Percentiles rank a stretch among this genome's conserved stretches.
These are phyloP conservation scores for Mycena vitilis DNA, from an alignment of 768 basidiomycete genomes.

Conservation along the genomic window DNA sequence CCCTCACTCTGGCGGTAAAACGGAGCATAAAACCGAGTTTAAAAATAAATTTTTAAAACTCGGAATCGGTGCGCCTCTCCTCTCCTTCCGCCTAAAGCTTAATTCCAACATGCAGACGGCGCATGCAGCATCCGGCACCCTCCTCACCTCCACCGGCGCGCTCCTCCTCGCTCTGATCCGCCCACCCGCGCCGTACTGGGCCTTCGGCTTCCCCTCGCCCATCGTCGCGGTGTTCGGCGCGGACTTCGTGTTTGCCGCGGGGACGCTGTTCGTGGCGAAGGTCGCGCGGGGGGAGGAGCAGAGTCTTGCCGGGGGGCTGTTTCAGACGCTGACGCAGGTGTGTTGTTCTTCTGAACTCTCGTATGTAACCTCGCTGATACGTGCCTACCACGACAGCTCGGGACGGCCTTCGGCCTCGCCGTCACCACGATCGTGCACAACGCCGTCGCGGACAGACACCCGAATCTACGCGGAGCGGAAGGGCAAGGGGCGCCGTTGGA, in stretches of 20 bases:
- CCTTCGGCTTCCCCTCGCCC: constrained; percentile 78
- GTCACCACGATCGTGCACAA: constrained; percentile 60
- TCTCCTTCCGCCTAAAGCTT: too few relatives aligned
- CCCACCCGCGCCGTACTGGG: constrained; percentile 71
- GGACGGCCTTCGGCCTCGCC: constrained; percentile 64
- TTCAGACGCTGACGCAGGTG: constrained; percentile 84
- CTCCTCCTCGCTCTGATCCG: constrained; percentile 78
- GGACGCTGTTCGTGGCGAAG: constrained; percentile 81
- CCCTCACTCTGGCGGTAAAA: too few relatives aligned
- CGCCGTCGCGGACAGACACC: constrained; percentile 26
- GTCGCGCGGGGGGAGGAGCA: constrained; percentile 76
- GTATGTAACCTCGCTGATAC: too few relatives aligned
- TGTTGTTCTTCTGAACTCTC: too few relatives aligned
- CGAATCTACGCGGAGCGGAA: too few relatives aligned
- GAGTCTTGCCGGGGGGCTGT: constrained; percentile 78
- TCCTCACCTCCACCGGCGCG: constrained; percentile 66
- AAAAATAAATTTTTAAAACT: too few relatives aligned
- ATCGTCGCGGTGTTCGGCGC: constrained; percentile 76
- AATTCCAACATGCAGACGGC: too few relatives aligned
- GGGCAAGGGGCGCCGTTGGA: constrained; percentile 51
- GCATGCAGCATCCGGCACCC: constrained; percentile 64
- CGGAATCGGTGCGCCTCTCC: too few relatives aligned
- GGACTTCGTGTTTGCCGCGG: constrained; percentile 80
- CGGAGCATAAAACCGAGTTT: too few relatives aligned
- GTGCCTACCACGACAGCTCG: constrained; percentile 47